Evolutionary conservation across 768 basidiomycete species (phyloP), one percentile per base, ranked within the genome.

Genomic region (Lactarius vividus): DNA sequence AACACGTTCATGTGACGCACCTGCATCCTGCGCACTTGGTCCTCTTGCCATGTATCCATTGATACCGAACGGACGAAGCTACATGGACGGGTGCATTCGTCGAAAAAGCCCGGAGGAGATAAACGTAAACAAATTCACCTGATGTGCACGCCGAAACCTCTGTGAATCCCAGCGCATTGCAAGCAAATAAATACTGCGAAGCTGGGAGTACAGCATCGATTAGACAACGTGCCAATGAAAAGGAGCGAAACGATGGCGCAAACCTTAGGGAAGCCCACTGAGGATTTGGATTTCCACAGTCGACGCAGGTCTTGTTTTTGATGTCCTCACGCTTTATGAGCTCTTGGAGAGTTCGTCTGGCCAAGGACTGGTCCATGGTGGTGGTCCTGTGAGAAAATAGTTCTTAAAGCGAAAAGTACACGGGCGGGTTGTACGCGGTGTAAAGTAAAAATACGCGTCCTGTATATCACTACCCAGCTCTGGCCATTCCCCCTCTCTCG

Each of bases 11-110:
- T 40, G 54, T 57, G 46, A 56, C 57, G 59, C 57, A 94, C 94
- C 86, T 91, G 88, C 94, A 99, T 98, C 69, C 92, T 84, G 72
- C 75, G 87, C 69, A 94, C 79, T 76, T 97, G 94, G 65, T 96
- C 93, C 42, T 87, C 84, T 70, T 91, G 88, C 94, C 95, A 97
- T 70, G 94, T 91, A 78, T 97, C 96, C 96, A 97, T 98, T 61
- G 94, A 94, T 69, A 95, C 86, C 49, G 92, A 94, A 74, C 95
- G 84, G 62, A 96, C 92, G 77, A 95, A 96, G 75, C 91, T 92
- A 77, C 92, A 77, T 4, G 53, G 2, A 53, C 37, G 44, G 62
- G 18, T 54, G 68, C 39, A 69, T 64, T 71, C 71, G 59, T 71
- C 62, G 59, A 68, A 29, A 62, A 56, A 23, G 15, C 52, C 20